phyloP scores from a whole-genome alignment of 805 yeast genomes.

The Metschnikowia peoriensis region DNA sequence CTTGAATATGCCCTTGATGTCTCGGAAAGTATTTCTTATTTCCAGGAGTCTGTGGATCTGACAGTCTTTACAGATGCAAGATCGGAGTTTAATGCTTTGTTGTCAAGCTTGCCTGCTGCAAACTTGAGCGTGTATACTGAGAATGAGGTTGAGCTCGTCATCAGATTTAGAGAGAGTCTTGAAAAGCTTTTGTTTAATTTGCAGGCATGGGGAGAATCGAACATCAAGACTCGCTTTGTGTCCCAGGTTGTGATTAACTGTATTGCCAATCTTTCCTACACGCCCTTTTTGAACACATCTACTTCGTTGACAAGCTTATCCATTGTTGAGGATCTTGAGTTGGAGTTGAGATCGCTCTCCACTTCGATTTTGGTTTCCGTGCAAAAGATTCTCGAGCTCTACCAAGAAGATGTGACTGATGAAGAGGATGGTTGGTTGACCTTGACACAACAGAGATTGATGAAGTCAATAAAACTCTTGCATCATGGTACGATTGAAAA shows the following conservation, averaged over 20 bases:
- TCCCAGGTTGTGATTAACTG: constrained; percentile 49
- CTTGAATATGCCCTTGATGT: constrained; percentile 15
- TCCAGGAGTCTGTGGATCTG: constrained; percentile 4
- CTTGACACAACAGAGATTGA: constrained; percentile 44
- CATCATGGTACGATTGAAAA: constrained; percentile 36
- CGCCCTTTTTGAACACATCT: constrained; percentile 23
- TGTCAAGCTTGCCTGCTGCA: constrained; percentile 3
- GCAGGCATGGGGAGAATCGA: constrained; percentile 30
- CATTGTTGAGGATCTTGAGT: constrained; percentile 42
- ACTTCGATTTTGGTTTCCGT: constrained; percentile 63
- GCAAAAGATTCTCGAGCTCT: constrained; percentile 53
- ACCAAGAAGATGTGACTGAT: constrained; percentile 33
- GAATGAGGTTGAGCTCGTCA: constrained; percentile 19
- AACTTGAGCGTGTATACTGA: constrained; percentile 13
- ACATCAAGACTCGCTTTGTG: constrained; percentile 41
- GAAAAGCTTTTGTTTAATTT: constrained; percentile 26
- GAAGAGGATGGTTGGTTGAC: constrained; percentile 69
- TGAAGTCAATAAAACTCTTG: constrained; percentile 42
- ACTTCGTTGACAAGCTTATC: constrained; percentile 22
- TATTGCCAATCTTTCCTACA: constrained; percentile 29
- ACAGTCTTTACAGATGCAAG: constrained; percentile 11
- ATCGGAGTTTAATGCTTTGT: not conserved
- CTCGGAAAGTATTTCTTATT: constrained; percentile 6
- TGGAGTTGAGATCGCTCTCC: constrained; percentile 47
- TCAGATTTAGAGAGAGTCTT: constrained; percentile 21